Percentiles rank a stretch among this genome's conserved stretches.
These are phyloP conservation scores for Sugiyamaella novakii DNA, from an alignment of 1,139 yeast genomes.

Conservation along the genomic window DNA sequence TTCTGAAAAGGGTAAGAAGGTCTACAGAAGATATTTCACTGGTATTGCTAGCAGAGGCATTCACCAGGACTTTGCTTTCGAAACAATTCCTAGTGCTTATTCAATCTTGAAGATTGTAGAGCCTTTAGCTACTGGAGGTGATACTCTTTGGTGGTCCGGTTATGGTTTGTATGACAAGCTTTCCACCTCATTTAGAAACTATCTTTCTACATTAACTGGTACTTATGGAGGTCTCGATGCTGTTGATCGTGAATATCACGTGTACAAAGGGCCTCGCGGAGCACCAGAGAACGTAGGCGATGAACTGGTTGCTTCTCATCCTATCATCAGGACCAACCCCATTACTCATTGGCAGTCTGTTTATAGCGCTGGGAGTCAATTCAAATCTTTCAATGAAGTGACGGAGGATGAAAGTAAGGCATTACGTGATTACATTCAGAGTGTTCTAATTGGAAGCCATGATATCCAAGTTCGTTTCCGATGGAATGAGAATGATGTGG, in stretches of 20 bases:
- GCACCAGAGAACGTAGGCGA: conserved; percentile 41
- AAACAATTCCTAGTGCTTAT: conserved; percentile 49
- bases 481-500: conserved; percentile 63
- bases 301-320: conserved; percentile 45
- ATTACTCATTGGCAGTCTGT: conserved; percentile 53
- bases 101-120: conserved; percentile 49
- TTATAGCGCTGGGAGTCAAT: conserved; percentile 47
- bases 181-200: conserved; percentile 47
- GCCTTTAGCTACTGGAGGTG: conserved; percentile 51
- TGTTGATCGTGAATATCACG: conserved; percentile 9
- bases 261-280: conserved; percentile 42
- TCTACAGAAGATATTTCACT: conserved; percentile 22
- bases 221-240: conserved; percentile 16
- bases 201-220: conserved; percentile 45
- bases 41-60: conserved; percentile 34
- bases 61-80: conserved; percentile 54
- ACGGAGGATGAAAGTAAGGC: conserved; percentile 43
- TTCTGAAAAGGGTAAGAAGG: conserved; percentile 32
- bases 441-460: conserved; percentile 24
- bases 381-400: conserved; percentile 47
- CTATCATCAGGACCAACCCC: conserved; percentile 51
- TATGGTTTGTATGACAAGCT: conserved; percentile 52
- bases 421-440: conserved; percentile 22
- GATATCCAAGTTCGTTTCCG: conserved; percentile 47
- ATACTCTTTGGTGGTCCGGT: conserved; percentile 52